phyloP scores from a whole-genome alignment of 345 rosid genomes.

The Rubroshorea leprosula region DNA sequence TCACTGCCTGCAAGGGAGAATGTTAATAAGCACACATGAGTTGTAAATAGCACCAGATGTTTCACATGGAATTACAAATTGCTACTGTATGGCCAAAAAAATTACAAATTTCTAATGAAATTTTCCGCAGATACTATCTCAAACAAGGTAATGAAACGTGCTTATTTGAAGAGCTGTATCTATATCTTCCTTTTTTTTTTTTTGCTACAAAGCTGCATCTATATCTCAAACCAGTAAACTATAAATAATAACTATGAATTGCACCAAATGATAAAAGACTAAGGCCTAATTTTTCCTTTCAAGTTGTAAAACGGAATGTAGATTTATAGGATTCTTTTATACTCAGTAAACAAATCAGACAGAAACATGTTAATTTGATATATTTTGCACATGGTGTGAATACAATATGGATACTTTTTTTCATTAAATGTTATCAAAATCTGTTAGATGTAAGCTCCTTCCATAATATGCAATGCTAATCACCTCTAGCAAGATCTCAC shows the following conservation, averaged over 20 bases:
- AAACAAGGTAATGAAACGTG: not conserved
- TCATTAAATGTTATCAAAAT: too few relatives aligned
- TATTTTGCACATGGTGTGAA: too few relatives aligned
- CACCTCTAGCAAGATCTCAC: not conserved
- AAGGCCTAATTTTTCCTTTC: not conserved
- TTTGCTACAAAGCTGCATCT: conserved; percentile 1
- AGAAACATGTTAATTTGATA: not conserved
- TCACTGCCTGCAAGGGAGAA: conserved; percentile 69
- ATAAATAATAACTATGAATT: not conserved
- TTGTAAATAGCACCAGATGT: conserved; percentile 12
- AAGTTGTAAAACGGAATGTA: not conserved
- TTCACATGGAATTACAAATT: too few relatives aligned
- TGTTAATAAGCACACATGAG: not conserved
- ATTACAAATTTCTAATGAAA: not conserved
- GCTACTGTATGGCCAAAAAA: too few relatives aligned
- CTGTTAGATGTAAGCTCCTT: too few relatives aligned
- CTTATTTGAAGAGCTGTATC: not conserved
- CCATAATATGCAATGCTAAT: not conserved
- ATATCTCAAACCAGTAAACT: not conserved
- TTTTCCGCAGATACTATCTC: not conserved
- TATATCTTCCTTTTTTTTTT: too few relatives aligned
- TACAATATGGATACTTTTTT: too few relatives aligned
- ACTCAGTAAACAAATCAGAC: not conserved
- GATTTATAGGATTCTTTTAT: not conserved
- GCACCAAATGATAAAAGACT: not conserved